Evolutionary conservation across 2,329 filamentous ascomycete species (phyloP).

Genomic region (Neonectria sp.): DNA sequence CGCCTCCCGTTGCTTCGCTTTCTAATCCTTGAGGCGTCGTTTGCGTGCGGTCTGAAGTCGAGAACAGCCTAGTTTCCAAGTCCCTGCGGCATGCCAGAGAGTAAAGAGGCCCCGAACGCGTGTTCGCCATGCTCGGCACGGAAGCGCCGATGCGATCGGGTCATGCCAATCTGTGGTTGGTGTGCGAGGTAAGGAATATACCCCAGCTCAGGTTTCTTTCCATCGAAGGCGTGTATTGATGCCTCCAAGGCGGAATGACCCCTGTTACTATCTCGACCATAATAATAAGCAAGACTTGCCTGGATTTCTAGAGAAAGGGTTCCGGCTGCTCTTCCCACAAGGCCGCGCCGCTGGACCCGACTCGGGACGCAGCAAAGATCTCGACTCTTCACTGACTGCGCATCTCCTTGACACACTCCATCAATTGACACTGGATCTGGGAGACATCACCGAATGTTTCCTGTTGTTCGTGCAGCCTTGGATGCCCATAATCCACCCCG

Average conservation of each 20-base stretch:
- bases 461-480: neutral
- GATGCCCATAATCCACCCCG: neutral
- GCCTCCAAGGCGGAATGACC: too few relatives aligned
- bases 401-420: neutral
- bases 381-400: neutral
- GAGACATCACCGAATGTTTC: neutral
- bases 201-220: too few relatives aligned
- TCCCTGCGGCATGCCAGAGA: too few relatives aligned
- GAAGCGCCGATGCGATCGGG: neutral
- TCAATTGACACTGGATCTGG: neutral
- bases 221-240: too few relatives aligned
- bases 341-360: neutral
- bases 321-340: neutral
- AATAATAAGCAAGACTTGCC: neutral
- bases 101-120: neutral
- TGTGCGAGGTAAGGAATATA: neutral
- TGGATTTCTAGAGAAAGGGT: neutral
- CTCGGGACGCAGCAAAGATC: neutral
- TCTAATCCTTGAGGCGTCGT: too few relatives aligned
- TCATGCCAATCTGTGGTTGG: neutral
- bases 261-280: neutral
- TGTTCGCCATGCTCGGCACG: neutral
- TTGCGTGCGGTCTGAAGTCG: too few relatives aligned
- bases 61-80: too few relatives aligned
- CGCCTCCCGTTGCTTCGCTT: too few relatives aligned